These are phyloP conservation scores for Dipteronia dyeriana DNA, from an alignment of 345 rosid species.

Conservation along the genomic window DNA sequence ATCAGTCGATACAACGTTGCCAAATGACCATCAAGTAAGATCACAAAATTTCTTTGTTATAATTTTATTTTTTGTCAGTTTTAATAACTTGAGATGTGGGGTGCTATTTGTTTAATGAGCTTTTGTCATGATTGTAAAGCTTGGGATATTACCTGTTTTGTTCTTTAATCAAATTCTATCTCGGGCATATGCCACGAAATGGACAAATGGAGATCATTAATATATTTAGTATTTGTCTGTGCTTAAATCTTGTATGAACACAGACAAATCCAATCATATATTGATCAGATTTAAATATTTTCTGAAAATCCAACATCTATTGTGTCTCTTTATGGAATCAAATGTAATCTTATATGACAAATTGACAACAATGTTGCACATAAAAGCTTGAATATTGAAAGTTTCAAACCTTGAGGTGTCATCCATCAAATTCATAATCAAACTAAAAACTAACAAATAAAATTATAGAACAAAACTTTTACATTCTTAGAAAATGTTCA, in stretches of 20 bases:
- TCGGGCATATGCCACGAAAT: background rate
- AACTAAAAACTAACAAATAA: background rate
- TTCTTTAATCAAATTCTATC: background rate
- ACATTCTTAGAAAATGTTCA: no score
- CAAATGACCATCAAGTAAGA: background rate
- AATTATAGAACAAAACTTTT: no score
- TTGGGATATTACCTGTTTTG: no score
- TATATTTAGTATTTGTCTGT: background rate
- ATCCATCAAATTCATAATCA: background rate
- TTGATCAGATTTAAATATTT: background rate
- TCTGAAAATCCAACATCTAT: background rate
- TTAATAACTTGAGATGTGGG: background rate
- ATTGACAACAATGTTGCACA: no score
- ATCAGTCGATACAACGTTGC: background rate
- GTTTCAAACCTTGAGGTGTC: background rate
- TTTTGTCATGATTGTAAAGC: background rate
- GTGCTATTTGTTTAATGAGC: no score
- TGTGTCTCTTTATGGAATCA: conserved; percentile 2
- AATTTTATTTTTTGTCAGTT: no score
- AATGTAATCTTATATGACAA: background rate
- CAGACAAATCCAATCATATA: background rate
- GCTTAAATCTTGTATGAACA: background rate
- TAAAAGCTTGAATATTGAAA: background rate
- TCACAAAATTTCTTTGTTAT: background rate
- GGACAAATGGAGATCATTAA: background rate